These are phyloP conservation scores for Colletotrichum sp. DNA, from an alignment of 2,329 filamentous ascomycete genomes.

Conservation along the genomic window DNA sequence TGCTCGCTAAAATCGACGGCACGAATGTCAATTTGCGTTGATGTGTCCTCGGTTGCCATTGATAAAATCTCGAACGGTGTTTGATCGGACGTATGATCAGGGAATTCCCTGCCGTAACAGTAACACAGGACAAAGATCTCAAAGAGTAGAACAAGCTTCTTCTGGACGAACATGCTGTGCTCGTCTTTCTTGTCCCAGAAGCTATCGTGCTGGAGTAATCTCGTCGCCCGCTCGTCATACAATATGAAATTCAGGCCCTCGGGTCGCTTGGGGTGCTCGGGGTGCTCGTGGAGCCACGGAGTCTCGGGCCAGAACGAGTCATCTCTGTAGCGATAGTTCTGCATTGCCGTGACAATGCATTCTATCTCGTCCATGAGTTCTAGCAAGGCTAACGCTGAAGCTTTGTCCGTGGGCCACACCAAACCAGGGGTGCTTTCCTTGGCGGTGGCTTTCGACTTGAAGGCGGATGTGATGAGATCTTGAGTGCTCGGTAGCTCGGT, in stretches of 20 bases:
- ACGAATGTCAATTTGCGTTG: neutral
- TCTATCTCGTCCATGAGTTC: neutral
- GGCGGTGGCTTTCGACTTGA: neutral
- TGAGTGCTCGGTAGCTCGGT: neutral
- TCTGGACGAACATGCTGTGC: neutral
- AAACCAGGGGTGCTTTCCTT: neutral
- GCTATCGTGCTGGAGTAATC: neutral
- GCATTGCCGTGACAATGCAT: neutral
- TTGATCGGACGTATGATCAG: neutral
- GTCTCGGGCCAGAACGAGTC: neutral
- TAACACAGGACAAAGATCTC: neutral
- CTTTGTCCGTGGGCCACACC: neutral
- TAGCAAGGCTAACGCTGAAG: neutral
- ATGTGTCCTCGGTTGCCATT: neutral
- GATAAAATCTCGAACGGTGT: neutral
- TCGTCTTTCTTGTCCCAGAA: neutral
- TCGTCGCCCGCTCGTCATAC: no score
- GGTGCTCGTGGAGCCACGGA: neutral
- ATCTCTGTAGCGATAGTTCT: neutral
- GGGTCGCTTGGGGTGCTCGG: no score
- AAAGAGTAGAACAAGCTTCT: neutral
- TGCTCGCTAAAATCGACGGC: neutral
- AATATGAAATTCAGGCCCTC: no score
- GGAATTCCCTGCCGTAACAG: neutral
- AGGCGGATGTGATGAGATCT: neutral